Evolutionary conservation across 2,329 filamentous ascomycete genomes (phyloP).

Genomic region (Phyllosticta citrichinensis): DNA sequence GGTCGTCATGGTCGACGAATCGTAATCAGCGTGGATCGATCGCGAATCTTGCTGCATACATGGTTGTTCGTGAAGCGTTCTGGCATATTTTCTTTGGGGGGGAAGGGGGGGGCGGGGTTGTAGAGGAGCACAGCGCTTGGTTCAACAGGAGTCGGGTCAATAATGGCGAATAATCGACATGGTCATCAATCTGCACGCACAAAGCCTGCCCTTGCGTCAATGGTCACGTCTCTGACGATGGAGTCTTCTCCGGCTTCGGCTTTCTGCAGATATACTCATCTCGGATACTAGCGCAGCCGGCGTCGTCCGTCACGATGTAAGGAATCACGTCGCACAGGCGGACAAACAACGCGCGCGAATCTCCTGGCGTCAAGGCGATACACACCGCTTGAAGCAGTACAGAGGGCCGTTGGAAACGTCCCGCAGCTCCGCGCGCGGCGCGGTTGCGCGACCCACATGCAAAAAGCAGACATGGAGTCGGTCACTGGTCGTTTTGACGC

Average conservation of each 20-base stretch:
- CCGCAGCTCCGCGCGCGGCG: background rate
- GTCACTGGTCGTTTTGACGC: background rate
- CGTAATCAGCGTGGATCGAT: background rate
- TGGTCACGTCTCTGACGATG: background rate
- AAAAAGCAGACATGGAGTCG: background rate
- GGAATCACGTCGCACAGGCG: background rate
- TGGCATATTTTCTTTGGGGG: background rate
- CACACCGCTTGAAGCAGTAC: background rate
- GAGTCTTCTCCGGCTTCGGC: background rate
- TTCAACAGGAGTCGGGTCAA: too few species aligned
- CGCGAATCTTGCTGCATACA: background rate
- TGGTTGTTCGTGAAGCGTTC: too few species aligned
- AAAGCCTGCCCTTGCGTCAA: background rate
- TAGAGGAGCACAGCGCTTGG: too few species aligned
- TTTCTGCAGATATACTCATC: background rate
- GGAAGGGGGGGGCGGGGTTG: too few species aligned
- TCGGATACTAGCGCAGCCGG: background rate
- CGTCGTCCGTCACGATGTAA: background rate
- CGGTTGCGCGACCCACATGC: background rate
- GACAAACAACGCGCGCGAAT: background rate
- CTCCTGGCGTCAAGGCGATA: background rate
- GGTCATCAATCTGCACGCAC: too few species aligned
- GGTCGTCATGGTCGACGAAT: constrained; percentile 16
- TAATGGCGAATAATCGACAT: too few species aligned
- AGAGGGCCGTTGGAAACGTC: background rate